Evolutionary conservation across 1,284 basidiomycete species (phyloP).

Genomic region (Pseudozyma sp.): DNA sequence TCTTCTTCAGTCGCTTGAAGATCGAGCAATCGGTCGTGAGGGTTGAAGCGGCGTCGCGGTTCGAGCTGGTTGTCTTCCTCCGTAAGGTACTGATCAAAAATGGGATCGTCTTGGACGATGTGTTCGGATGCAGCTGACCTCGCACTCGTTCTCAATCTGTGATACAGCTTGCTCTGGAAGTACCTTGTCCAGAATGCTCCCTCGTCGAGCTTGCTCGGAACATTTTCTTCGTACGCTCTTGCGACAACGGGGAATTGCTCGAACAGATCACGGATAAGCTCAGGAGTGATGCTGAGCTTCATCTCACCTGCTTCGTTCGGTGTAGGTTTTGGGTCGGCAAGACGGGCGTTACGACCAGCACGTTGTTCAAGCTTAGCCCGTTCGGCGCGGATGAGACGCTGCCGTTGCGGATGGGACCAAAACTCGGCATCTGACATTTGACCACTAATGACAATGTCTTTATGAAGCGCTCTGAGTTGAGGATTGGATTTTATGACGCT

Average conservation of each 20-base stretch:
- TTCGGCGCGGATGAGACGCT: slow-evolving; percentile 61
- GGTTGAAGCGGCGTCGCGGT: slow-evolving; percentile 78
- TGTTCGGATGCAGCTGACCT: slow-evolving; percentile 85
- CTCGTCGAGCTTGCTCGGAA: slow-evolving; percentile 87
- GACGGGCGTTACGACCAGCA: slow-evolving; percentile 59
- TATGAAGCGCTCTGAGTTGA: slow-evolving; percentile 57
- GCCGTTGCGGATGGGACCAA: slow-evolving; percentile 66
- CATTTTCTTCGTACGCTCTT: slow-evolving; percentile 90
- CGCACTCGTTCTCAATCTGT: slow-evolving; percentile 91
- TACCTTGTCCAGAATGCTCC: slow-evolving; percentile 96
- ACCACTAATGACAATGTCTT: slow-evolving; percentile 61
- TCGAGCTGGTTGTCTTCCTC: slow-evolving; percentile 92
- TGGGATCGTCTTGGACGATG: slow-evolving; percentile 87
- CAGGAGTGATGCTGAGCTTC: slow-evolving; percentile 90
- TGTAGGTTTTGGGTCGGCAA: slow-evolving; percentile 65
- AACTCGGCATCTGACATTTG: slow-evolving; percentile 64
- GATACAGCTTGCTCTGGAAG: slow-evolving; percentile 93
- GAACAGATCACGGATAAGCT: slow-evolving; percentile 93
- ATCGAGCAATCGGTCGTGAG: slow-evolving; percentile 83
- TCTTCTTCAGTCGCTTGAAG: slow-evolving; percentile 90
- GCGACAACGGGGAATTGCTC: slow-evolving; percentile 96
- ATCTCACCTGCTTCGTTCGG: slow-evolving; percentile 71
- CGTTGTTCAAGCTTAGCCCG: slow-evolving; percentile 57
- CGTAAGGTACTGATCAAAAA: slow-evolving; percentile 95
- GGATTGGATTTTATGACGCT: slow-evolving; percentile 61